These are phyloP conservation scores for Xylariales sp. DNA, from an alignment of 2,329 filamentous ascomycete genomes.

Conservation along the genomic window DNA sequence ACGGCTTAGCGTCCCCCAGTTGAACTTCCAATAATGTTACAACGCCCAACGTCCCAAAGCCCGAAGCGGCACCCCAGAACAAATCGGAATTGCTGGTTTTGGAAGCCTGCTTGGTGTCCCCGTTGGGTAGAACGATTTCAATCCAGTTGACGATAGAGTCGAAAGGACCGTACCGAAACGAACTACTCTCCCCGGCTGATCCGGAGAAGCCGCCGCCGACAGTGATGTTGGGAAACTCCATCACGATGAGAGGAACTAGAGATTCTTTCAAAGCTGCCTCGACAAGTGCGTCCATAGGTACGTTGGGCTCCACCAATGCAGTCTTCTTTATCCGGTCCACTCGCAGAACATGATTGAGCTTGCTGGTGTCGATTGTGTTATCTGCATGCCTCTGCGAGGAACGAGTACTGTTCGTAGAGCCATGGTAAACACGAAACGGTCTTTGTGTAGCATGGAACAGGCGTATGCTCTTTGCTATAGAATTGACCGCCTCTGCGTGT, in stretches of 20 bases:
- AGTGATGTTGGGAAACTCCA: conserved; percentile 71
- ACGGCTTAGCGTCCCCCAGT: conserved; percentile 48
- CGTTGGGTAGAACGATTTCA: conserved; percentile 61
- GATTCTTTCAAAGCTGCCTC: conserved; percentile 50
- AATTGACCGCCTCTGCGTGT: conserved; percentile 39
- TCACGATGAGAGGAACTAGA: conserved; percentile 61
- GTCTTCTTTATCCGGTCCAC: conserved; percentile 50
- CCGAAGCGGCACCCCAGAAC: conserved; percentile 60
- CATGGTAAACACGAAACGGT: conserved; percentile 72
- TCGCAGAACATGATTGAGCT: conserved; percentile 56
- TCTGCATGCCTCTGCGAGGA: conserved; percentile 42
- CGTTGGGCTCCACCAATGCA: conserved; percentile 66
- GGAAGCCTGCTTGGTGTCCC: conserved; percentile 51
- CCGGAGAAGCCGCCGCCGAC: conserved; percentile 64
- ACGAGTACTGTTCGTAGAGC: conserved; percentile 72
- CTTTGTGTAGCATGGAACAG: conserved; percentile 37
- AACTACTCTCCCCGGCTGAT: conserved; percentile 64
- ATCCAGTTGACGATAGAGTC: conserved; percentile 56
- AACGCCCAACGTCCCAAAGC: conserved; percentile 63
- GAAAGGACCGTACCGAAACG: conserved; percentile 63
- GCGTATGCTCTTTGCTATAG: conserved; percentile 38
- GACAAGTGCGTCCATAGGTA: conserved; percentile 62
- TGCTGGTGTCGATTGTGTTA: conserved; percentile 63
- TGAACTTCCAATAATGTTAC: conserved; percentile 59
- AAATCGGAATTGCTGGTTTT: conserved; percentile 51